Conservation (phyloP, 768 basidiomycete genomes). For the Russula emetica region DNA sequence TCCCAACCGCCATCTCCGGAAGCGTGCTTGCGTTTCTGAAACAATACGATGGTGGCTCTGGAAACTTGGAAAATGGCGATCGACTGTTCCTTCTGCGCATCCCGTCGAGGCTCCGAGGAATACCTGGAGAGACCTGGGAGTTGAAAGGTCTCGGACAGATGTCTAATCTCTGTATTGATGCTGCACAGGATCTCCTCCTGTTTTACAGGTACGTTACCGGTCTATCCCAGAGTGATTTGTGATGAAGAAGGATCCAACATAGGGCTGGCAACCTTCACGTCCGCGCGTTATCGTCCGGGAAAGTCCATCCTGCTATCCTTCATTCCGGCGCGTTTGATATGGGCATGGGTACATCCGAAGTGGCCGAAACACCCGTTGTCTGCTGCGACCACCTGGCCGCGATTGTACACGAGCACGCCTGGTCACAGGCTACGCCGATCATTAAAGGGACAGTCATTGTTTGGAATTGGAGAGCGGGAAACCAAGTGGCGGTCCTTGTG, state of each 20-base stretch:
- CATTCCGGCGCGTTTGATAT: constrained; percentile 12
- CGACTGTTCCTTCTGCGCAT: constrained; percentile 13
- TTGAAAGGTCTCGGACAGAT: constrained; percentile 21
- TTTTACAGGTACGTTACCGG: constrained; percentile 8
- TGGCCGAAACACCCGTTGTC: constrained; percentile 3
- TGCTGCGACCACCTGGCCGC: constrained; percentile 13
- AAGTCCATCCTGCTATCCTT: constrained; percentile 9
- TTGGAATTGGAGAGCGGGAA: constrained; percentile 22
- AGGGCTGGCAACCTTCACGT: constrained; percentile 14
- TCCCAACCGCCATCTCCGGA: constrained; percentile 19
- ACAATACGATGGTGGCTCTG: neutral
- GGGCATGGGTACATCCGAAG: constrained; percentile 1
- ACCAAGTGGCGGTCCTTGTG: constrained; percentile 10
- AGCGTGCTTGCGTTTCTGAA: constrained; percentile 22
- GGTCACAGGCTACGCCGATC: neutral
- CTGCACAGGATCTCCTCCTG: constrained; percentile 22
- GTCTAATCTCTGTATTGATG: constrained; percentile 15
- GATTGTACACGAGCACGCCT: constrained; percentile 4
- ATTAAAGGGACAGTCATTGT: constrained; percentile 4
- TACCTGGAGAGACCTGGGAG: constrained; percentile 21
- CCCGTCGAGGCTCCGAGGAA: constrained; percentile 18
- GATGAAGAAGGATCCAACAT: neutral
- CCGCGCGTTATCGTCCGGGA: constrained; percentile 16
- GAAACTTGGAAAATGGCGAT: neutral
- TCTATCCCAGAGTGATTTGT: neutral